Conservation (phyloP, 2,329 filamentous ascomycete genomes). For the Hawksworthiomyces lignivorus region DNA sequence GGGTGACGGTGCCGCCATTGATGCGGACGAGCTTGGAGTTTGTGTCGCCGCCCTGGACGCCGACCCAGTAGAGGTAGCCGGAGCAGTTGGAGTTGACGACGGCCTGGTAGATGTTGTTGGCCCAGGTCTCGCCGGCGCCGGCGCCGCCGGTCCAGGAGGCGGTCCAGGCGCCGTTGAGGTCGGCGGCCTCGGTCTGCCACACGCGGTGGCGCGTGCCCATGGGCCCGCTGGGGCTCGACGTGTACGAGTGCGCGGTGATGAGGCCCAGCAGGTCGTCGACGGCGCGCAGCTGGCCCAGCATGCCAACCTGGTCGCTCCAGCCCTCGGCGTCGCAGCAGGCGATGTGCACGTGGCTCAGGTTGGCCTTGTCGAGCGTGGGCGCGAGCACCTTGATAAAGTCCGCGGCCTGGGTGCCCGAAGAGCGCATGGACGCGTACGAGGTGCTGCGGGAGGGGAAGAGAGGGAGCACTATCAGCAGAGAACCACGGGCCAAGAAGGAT, state of each 20-base stretch:
- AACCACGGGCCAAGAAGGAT: too few relatives aligned
- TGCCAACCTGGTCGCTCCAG: conserved; percentile 29
- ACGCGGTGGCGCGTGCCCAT: conserved; percentile 30
- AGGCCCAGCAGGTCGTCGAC: conserved; percentile 29
- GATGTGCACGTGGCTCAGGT: conserved; percentile 27
- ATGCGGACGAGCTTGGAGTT: conserved; percentile 21
- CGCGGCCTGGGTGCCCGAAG: conserved; percentile 30
- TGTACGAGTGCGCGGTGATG: conserved; percentile 34
- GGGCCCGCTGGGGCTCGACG: conserved; percentile 24
- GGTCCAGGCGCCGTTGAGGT: conserved; percentile 26
- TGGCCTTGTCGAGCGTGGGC: conserved; percentile 32
- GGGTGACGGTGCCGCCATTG: conserved; percentile 13
- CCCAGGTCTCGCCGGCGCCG: conserved; percentile 39
- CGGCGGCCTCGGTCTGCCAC: conserved; percentile 38
- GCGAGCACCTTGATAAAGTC: conserved; percentile 31
- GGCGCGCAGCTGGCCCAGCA: conserved; percentile 24
- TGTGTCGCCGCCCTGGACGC: conserved; percentile 21
- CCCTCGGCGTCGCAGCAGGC: conserved; percentile 38
- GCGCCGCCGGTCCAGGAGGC: conserved; percentile 30
- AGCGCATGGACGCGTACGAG: conserved; percentile 21
- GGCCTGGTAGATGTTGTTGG: conserved; percentile 34
- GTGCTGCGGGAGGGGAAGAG: too few relatives aligned
- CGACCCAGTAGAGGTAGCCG: conserved; percentile 37
- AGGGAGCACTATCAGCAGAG: too few relatives aligned
- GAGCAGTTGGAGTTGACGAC: conserved; percentile 34